phyloP scores from a whole-genome alignment of 441 rosid species.

The Adansonia grandidieri region DNA sequence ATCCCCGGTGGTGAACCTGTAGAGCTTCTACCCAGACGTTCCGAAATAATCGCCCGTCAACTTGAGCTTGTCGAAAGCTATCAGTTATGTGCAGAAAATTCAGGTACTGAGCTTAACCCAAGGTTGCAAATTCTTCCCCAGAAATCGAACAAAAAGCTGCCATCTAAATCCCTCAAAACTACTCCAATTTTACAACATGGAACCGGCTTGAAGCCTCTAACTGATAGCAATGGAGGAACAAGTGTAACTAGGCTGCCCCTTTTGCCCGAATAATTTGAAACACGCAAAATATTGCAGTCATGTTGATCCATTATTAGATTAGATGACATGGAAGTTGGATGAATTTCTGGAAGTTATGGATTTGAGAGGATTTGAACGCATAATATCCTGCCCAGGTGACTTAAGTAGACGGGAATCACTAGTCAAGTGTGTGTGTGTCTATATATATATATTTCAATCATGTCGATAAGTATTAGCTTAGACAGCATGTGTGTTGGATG shows the following conservation, averaged over 20 bases:
- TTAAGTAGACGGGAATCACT: no score
- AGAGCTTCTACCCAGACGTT: conserved; percentile 91
- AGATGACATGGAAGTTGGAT: no score
- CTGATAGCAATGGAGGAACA: conserved; percentile 43
- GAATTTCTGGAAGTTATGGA: no score
- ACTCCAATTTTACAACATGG: conserved; percentile 27
- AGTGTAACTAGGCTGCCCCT: conserved; percentile 67
- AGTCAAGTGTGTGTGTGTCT: no score
- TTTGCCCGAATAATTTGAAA: conserved; percentile 53
- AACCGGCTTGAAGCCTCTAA: conserved; percentile 24
- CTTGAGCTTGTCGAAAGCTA: conserved; percentile 89
- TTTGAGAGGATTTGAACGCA: no score
- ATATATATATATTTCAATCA: no score
- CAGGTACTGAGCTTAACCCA: conserved; percentile 77
- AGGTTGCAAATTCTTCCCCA: conserved; percentile 90
- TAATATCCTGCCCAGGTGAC: no score
- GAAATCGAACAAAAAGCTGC: conserved; percentile 51
- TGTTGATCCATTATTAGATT: no score
- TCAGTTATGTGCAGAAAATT: conserved; percentile 80
- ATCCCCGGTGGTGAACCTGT: conserved; percentile 96
- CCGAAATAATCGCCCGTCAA: conserved; percentile 81
- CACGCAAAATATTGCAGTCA: neutral
- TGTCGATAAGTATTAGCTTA: no score
- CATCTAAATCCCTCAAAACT: conserved; percentile 43
- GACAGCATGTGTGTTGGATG: no score